Conservation (phyloP, 495 filamentous ascomycete genomes). For the Hypoxylon subgilvum region DNA sequence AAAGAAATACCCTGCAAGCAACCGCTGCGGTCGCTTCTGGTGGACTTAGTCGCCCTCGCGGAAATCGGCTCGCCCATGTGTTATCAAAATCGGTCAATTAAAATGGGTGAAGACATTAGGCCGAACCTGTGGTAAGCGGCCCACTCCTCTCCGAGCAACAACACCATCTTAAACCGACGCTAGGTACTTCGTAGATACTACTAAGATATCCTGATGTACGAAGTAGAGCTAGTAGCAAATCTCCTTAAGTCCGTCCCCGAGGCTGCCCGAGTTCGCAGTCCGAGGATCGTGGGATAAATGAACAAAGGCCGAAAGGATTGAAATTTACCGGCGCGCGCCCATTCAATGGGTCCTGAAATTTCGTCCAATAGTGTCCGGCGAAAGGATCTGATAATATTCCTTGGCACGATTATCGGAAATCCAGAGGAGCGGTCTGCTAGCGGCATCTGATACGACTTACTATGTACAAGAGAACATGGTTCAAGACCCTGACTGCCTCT, state of each 20-base stretch:
- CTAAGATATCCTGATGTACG: too few species aligned
- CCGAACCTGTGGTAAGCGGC: not conserved
- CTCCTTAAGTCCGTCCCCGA: too few species aligned
- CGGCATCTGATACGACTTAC: slow-evolving; percentile 24
- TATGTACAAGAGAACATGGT: too few species aligned
- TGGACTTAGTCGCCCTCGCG: too few species aligned
- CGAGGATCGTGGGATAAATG: not conserved
- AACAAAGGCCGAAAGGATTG: not conserved
- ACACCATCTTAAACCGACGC: slow-evolving; percentile 1
- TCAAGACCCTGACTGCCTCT: not conserved
- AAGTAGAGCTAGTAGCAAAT: too few species aligned
- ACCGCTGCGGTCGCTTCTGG: too few species aligned
- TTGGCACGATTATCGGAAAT: slow-evolving; percentile 6
- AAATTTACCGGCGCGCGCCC: not conserved
- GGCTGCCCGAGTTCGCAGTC: not conserved
- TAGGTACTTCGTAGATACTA: too few species aligned
- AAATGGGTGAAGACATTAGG: too few species aligned
- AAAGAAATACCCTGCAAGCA: too few species aligned
- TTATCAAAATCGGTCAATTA: too few species aligned
- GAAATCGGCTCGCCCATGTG: too few species aligned
- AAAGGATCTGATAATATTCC: slow-evolving; percentile 21
- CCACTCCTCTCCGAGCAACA: too few species aligned
- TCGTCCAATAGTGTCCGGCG: slow-evolving; percentile 1
- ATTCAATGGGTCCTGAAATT: not conserved
- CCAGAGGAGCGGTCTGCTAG: slow-evolving; percentile 9